Conservation (phyloP, 1,284 basidiomycete genomes). For the Ganoderma sinense region DNA sequence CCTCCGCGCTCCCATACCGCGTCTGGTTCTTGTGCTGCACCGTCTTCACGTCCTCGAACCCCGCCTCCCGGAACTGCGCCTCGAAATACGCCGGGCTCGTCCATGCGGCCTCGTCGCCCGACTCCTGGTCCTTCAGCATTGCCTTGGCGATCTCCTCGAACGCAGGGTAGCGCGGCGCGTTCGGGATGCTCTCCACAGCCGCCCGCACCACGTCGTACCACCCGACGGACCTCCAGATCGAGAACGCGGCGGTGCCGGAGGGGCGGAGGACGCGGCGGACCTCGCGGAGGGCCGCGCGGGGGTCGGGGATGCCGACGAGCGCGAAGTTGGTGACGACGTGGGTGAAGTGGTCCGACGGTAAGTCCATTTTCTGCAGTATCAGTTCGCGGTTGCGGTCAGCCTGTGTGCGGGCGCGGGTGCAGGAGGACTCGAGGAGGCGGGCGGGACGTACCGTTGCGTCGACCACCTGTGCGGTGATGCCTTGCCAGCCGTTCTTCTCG, state of each 20-base stretch:
- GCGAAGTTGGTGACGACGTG: slow-evolving; percentile 14
- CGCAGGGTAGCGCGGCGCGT: neutral
- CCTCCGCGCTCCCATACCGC: slow-evolving; percentile 6
- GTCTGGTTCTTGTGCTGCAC: neutral
- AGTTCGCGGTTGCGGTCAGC: neutral
- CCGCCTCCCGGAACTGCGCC: slow-evolving; percentile 4
- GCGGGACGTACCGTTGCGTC: slow-evolving; percentile 17
- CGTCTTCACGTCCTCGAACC: slow-evolving; percentile 7
- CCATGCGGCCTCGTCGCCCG: slow-evolving; percentile 2
- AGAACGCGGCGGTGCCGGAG: slow-evolving; percentile 1
- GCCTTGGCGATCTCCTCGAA: neutral
- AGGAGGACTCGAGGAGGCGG: no score
- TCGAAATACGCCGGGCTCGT: slow-evolving; percentile 4
- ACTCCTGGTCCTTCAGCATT: neutral
- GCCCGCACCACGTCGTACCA: neutral
- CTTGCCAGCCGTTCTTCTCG: slow-evolving; percentile 11
- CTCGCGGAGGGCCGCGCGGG: neutral
- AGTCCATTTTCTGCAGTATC: slow-evolving; percentile 16
- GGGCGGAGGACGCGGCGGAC: slow-evolving; percentile 8
- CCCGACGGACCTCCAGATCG: slow-evolving; percentile 7
- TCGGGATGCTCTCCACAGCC: slow-evolving; percentile 1
- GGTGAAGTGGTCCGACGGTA: slow-evolving; percentile 16
- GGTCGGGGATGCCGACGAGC: slow-evolving; percentile 4
- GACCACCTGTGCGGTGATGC: slow-evolving; percentile 7
- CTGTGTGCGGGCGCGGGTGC: neutral